Evolutionary conservation across 495 filamentous ascomycete genomes (phyloP), one percentile per base, ranked within the genome.

Genomic region (Annulohypoxylon nitens): DNA sequence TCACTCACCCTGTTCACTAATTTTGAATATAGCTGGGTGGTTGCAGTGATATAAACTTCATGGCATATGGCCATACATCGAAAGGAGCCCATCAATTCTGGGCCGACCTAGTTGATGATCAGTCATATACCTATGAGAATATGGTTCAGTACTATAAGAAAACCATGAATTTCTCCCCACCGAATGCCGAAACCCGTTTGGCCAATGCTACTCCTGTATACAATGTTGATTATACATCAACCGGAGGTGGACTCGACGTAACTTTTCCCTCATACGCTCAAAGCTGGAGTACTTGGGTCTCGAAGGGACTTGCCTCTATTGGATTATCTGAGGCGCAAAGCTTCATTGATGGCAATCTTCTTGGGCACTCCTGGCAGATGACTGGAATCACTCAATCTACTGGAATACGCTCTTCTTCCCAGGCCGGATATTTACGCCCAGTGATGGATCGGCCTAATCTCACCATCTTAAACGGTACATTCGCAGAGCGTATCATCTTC

Each of bases 401-500:
- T 8, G 55, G 55, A 4, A 20, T 37, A 7, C 55, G 55, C n/a
- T 37, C 33, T 9, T 59, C 55, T 41, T 16, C 55, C 2, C 33
- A 37, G 18, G 36, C 55, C 10, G 55, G 33, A 11, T 59, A 37
- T 41, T 8, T 59, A 16, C 33, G 36, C 5, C 55, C 55, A 3
- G 16, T 37, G 9, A 8, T 59, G 14, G 39, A 11, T 23, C 34
- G 55, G 16, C 55, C 14, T 3, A 59, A 59, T 39, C 55, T 59
- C 2, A 59, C 33, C n/a, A 30, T 59, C 33, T 18, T 59, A 5
- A 41, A 59, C 55, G 33, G 33, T 10, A 59, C 55, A 0, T 41
- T 59, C 18, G 55, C 33, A 1, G 55, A 59, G 16, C 55, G 55
- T 3, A 82, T 84, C 58, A 60, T 81, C 10, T 82, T 85, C 66